These are phyloP conservation scores for Leccinum holopus DNA, from an alignment of 1,284 basidiomycete species.

Conservation along the genomic window DNA sequence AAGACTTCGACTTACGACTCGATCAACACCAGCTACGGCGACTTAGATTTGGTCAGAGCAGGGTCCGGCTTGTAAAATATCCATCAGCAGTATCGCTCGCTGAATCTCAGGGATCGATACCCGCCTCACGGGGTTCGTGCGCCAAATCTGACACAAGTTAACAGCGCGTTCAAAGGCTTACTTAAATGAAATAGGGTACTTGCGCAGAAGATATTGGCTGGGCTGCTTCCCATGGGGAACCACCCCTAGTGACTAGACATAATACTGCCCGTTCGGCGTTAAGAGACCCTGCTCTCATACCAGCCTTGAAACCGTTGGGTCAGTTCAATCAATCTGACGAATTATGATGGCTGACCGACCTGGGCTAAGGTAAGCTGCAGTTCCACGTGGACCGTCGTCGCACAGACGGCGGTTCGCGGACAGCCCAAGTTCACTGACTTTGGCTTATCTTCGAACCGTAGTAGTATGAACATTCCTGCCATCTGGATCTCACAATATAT, in stretches of 20 bases:
- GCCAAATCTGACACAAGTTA: constrained; percentile 53
- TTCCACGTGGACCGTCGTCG: not conserved
- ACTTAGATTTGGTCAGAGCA: constrained; percentile 24
- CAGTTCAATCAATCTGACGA: constrained; percentile 2
- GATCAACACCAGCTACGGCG: constrained; percentile 9
- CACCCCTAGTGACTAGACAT: constrained; percentile 81
- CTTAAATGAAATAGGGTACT: constrained; percentile 63
- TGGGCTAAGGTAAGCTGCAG: constrained; percentile 35
- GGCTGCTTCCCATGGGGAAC: constrained; percentile 87
- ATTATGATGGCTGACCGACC: constrained; percentile 42
- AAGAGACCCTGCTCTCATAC: not conserved
- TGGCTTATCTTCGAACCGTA: too few species aligned
- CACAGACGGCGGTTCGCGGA: not conserved
- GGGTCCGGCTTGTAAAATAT: constrained; percentile 58
- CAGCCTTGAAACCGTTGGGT: constrained; percentile 50
- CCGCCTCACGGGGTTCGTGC: constrained; percentile 49
- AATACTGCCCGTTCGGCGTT: constrained; percentile 60
- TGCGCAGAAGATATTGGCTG: constrained; percentile 60
- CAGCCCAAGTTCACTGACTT: not conserved
- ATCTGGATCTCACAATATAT: not conserved
- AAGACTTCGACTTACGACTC: constrained; percentile 16
- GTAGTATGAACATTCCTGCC: not conserved
- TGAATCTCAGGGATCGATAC: constrained; percentile 63
- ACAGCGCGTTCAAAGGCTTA: constrained; percentile 48
- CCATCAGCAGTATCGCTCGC: constrained; percentile 52